Conservation (phyloP, 169 alveolate genomes). For the Cryptosporidium baileyi region DNA sequence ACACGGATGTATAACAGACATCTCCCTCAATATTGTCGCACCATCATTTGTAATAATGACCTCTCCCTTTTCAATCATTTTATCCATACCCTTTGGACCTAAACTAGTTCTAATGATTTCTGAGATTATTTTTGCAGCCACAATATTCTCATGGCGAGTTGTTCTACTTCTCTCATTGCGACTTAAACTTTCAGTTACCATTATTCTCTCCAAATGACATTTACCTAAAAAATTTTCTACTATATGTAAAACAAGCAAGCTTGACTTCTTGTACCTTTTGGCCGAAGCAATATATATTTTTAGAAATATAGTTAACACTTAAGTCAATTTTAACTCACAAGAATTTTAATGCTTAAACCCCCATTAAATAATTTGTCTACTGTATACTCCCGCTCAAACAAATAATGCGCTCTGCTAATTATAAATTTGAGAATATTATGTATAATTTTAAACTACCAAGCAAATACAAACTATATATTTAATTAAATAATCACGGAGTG, state of each 20-base stretch:
- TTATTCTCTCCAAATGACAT: background rate
- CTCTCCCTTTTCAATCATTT: conserved; percentile 96
- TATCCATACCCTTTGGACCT: conserved; percentile 99
- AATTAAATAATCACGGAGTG: too few relatives aligned
- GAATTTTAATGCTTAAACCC: background rate
- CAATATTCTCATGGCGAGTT: conserved; percentile 45
- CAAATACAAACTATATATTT: too few relatives aligned
- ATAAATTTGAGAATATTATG: background rate
- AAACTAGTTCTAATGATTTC: conserved; percentile 97
- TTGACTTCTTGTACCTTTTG: too few relatives aligned
- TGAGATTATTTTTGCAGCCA: conserved; percentile 89
- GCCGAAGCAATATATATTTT: too few relatives aligned
- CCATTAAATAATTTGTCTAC: conserved; percentile 49
- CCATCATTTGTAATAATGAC: conserved; percentile 99
- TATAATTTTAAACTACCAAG: too few relatives aligned
- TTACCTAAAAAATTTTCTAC: background rate
- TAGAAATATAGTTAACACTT: too few relatives aligned
- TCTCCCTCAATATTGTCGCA: conserved; percentile 97
- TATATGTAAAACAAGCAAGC: too few relatives aligned
- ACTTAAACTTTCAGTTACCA: conserved; percentile 59
- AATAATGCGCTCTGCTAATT: conserved; percentile 1
- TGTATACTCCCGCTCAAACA: conserved; percentile 50
- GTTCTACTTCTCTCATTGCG: conserved; percentile 70
- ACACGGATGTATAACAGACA: conserved; percentile 96
- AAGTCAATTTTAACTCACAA: too few relatives aligned